A percentile compares a stretch with the other conserved stretches of the same genome.
These are phyloP conservation scores for Pichia sp. DNA, from an alignment of 1,139 yeast species.

Conservation along the genomic window DNA sequence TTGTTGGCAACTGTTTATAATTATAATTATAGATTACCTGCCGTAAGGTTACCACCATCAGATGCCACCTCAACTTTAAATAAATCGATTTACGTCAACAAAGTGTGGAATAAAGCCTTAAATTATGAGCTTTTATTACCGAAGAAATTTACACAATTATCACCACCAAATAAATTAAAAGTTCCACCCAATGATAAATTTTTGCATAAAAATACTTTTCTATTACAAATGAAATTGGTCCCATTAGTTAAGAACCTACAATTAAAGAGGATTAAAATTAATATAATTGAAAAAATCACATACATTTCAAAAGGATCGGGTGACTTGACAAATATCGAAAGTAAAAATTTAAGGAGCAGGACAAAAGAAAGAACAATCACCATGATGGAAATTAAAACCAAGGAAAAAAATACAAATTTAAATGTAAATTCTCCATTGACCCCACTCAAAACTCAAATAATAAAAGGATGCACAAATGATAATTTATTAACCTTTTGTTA, in stretches of 20 bases:
- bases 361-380: conserved; percentile 50
- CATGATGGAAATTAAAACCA: conserved; percentile 57
- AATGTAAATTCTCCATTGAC: conserved; percentile 25
- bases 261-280: conserved; percentile 66
- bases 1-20: conserved; percentile 15
- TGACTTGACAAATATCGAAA: conserved; percentile 39
- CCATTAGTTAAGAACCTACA: conserved; percentile 66
- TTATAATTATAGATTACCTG: conserved; percentile 40
- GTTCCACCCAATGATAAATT: conserved; percentile 33
- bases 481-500: conserved; percentile 56
- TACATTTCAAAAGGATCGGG: conserved; percentile 45
- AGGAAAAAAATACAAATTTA: conserved; percentile 21
- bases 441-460: conserved; percentile 55
- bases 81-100: conserved; percentile 75
- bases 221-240: conserved; percentile 59
- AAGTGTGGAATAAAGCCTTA: conserved; percentile 75
- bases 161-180: conserved; percentile 33
- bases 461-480: conserved; percentile 53
- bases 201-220: conserved; percentile 28
- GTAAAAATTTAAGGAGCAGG: conserved; percentile 37
- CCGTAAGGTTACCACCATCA: conserved; percentile 78
- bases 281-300: conserved; percentile 65
- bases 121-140: conserved; percentile 77
- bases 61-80: conserved; percentile 65
- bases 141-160: conserved; percentile 65